A percentile compares a stretch with the other conserved stretches of the same genome.
Conservation (phyloP, 2,329 filamentous ascomycete genomes). For the Trematosphaeria pertusa region DNA sequence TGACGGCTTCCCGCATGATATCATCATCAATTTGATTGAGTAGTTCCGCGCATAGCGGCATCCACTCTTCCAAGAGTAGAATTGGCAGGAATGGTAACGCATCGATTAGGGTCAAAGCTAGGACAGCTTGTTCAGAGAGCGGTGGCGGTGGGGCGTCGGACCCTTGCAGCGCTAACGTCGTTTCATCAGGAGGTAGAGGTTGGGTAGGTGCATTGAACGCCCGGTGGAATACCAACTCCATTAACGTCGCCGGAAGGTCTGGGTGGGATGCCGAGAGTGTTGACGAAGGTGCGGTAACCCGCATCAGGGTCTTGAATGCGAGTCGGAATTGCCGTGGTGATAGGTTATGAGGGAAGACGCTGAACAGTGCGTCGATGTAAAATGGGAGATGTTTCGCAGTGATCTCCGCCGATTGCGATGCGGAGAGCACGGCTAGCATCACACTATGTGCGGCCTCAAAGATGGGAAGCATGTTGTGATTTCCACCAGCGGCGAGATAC, state of each 20-base stretch:
- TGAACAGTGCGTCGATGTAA: slow-evolving; percentile 82
- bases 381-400: slow-evolving; percentile 77
- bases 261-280: slow-evolving; percentile 75
- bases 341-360: slow-evolving; percentile 78
- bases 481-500: slow-evolving; percentile 71
- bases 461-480: slow-evolving; percentile 68
- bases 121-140: slow-evolving; percentile 79
- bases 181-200: slow-evolving; percentile 49
- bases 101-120: slow-evolving; percentile 80
- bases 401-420: slow-evolving; percentile 75
- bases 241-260: slow-evolving; percentile 77
- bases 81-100: slow-evolving; percentile 76
- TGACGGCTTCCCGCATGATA: slow-evolving; percentile 68
- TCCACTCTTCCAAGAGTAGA: slow-evolving; percentile 78
- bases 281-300: slow-evolving; percentile 81
- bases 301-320: slow-evolving; percentile 84
- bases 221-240: slow-evolving; percentile 78
- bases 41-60: slow-evolving; percentile 72
- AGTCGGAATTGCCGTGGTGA: slow-evolving; percentile 86
- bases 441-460: slow-evolving; percentile 90
- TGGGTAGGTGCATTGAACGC: slow-evolving; percentile 62
- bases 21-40: slow-evolving; percentile 69
- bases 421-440: slow-evolving; percentile 79
- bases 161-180: slow-evolving; percentile 46
- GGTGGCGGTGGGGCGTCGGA: slow-evolving; percentile 43